Conservation (phyloP, 2,329 filamentous ascomycete species). For the Diaporthe aspalathi region DNA sequence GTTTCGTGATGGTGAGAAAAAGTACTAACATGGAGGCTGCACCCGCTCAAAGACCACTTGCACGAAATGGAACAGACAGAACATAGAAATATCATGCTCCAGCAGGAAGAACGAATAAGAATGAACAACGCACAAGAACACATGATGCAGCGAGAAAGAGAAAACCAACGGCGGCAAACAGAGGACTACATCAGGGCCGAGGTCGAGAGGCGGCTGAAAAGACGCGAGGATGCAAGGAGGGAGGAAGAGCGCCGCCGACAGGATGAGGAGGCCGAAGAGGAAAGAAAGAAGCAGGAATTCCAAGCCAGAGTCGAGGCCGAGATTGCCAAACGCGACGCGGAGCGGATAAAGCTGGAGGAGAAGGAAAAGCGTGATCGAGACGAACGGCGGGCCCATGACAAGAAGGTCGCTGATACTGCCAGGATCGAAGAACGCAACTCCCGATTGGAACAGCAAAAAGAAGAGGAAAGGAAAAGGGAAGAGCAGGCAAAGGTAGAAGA, state of each 20-base stretch:
- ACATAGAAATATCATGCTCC: too few relatives aligned
- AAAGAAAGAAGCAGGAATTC: not conserved
- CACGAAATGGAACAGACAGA: not conserved
- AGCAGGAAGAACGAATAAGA: not conserved
- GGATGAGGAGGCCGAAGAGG: not conserved
- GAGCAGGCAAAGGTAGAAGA: not conserved
- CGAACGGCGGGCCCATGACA: not conserved
- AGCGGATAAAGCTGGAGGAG: not conserved
- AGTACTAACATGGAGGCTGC: not conserved
- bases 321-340: not conserved
- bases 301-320: not conserved
- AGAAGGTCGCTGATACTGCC: not conserved
- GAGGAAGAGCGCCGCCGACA: not conserved
- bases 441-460: not conserved
- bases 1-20: too few relatives aligned
- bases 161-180: not conserved
- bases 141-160: not conserved
- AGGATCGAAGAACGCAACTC: not conserved
- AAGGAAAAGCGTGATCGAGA: not conserved
- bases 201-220: not conserved
- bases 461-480: not conserved
- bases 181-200: not conserved
- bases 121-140: too few relatives aligned
- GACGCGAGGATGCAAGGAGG: too few relatives aligned
- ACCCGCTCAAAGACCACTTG: not conserved